Conservation (phyloP, 169 alveolate genomes). For the Miamiensis avidus region DNA sequence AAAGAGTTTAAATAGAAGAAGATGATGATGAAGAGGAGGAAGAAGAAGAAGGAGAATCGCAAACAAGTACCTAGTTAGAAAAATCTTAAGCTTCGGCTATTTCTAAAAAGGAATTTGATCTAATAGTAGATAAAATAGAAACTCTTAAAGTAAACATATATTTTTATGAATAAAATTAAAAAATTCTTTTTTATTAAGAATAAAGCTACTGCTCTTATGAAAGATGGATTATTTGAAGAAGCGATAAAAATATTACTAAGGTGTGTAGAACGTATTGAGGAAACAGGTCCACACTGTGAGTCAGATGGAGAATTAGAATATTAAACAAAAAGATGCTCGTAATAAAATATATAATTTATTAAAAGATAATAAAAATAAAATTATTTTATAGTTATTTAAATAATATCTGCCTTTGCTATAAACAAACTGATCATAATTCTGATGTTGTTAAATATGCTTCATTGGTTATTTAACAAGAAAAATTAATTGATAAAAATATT, state of each 20-base stretch:
- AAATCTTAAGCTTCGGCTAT: background rate
- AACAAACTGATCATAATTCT: slow-evolving; percentile 36
- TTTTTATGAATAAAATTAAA: background rate
- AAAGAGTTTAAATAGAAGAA: slow-evolving; percentile 73
- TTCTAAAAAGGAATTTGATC: slow-evolving; percentile 23
- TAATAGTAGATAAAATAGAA: slow-evolving; percentile 1
- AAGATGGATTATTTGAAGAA: slow-evolving; percentile 52
- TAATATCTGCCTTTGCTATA: slow-evolving; percentile 57
- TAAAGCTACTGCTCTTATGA: slow-evolving; percentile 29
- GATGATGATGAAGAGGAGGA: slow-evolving; percentile 78
- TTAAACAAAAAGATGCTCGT: slow-evolving; percentile 26
- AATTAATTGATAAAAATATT: slow-evolving; percentile 29
- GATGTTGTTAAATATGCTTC: slow-evolving; percentile 53
- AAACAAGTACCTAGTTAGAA: slow-evolving; percentile 12
- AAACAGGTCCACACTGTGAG: background rate
- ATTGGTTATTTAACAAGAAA: slow-evolving; percentile 41
- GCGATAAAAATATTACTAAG: slow-evolving; percentile 39
- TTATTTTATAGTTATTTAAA: slow-evolving; percentile 3
- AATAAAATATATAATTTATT: background rate
- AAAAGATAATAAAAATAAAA: slow-evolving; percentile 24
- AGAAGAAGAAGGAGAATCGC: slow-evolving; percentile 33
- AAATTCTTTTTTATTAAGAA: slow-evolving; percentile 10
- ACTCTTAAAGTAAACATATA: background rate
- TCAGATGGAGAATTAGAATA: slow-evolving; percentile 16
- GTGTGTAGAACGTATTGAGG: slow-evolving; percentile 13